Conservation (phyloP, 2,329 filamentous ascomycete genomes). For the Neurospora sp. region DNA sequence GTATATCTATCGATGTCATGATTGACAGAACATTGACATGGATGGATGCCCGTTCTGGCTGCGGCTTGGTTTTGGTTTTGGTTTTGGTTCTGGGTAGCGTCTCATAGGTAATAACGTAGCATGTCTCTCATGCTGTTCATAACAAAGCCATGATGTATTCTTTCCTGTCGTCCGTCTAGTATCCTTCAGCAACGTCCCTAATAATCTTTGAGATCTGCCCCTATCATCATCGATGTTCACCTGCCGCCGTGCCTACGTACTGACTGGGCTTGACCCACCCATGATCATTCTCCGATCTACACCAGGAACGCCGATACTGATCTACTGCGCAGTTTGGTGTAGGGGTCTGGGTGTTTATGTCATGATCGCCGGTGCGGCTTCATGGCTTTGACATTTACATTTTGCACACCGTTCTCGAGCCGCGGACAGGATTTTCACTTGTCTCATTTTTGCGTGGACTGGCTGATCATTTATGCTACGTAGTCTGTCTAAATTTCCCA, state of each 20-base stretch:
- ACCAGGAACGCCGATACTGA: not conserved
- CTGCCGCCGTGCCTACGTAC: not conserved
- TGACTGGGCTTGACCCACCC: not conserved
- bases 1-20: too few species aligned
- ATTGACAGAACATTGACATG: too few species aligned
- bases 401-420: not conserved
- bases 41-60: too few species aligned
- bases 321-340: not conserved
- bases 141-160: too few species aligned
- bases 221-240: not conserved
- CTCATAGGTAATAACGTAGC: too few species aligned
- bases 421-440: not conserved
- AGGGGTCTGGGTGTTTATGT: not conserved
- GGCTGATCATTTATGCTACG: not conserved
- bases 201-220: not conserved
- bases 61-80: too few species aligned
- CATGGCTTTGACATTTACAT: not conserved
- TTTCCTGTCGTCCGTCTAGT: too few species aligned
- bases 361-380: not conserved
- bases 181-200: too few species aligned
- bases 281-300: not conserved
- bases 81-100: too few species aligned
- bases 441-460: not conserved
- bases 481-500: not conserved
- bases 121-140: too few species aligned